phyloP scores from a whole-genome alignment of 2,329 filamentous ascomycete species.

The Rhytidhysteron rufulum region DNA sequence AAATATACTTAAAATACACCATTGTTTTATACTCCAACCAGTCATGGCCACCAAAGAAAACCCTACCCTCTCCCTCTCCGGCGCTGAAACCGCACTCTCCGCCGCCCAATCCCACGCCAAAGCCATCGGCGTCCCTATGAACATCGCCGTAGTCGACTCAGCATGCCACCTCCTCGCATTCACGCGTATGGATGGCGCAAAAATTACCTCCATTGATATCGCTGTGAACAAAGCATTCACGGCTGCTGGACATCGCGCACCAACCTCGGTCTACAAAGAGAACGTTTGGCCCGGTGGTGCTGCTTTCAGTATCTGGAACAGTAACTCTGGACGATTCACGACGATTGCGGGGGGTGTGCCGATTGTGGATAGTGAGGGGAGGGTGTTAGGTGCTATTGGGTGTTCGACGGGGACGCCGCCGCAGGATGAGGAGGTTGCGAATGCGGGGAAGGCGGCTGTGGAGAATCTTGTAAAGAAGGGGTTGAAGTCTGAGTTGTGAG shows the following conservation, averaged over 20 bases:
- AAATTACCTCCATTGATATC: conserved; percentile 56
- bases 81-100: conserved; percentile 31
- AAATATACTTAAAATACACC: no score
- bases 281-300: conserved; percentile 51
- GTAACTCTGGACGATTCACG: conserved; percentile 52
- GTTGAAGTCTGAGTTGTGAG: no score
- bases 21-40: neutral
- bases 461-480: conserved; percentile 26
- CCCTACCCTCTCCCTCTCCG: conserved; percentile 31
- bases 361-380: conserved; percentile 44
- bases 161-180: conserved; percentile 46
- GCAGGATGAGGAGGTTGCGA: conserved; percentile 53
- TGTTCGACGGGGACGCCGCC: conserved; percentile 53
- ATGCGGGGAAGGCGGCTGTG: conserved; percentile 50
- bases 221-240: conserved; percentile 62
- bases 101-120: conserved; percentile 34
- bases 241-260: conserved; percentile 51
- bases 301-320: conserved; percentile 51
- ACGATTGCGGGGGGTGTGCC: conserved; percentile 54
- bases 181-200: conserved; percentile 46
- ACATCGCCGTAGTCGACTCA: conserved; percentile 48
- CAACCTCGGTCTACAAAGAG: conserved; percentile 52
- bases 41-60: conserved; percentile 29
- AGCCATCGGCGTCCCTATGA: conserved; percentile 41
- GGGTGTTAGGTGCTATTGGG: conserved; percentile 52